Evolutionary conservation across 768 basidiomycete genomes (phyloP), one percentile per base, ranked within the genome.

Genomic region (Punctularia strigosozonata): DNA sequence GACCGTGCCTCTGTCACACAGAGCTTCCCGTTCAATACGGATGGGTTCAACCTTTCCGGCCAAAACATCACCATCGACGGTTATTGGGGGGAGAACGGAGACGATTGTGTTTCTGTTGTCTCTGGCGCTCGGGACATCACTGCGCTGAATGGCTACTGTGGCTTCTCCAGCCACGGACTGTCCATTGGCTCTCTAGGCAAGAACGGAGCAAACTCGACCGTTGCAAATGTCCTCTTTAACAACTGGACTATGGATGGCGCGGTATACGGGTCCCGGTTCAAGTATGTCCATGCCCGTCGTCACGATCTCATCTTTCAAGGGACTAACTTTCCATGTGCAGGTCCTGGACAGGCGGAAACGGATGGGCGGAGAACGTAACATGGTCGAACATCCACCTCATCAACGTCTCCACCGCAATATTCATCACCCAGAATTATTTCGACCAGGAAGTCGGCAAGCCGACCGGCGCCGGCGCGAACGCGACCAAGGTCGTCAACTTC

Each of bases 181-280:
- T 66, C 65, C 22, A 67, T 71, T 40, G 68, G 69, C 17, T 66
- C 64, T 24, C 51, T 69, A 23, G 68, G 69, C 23, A 56, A 58
- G 12, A 51, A 56, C 28, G 65, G 66, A 15, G 58, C 10, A 10
- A 34, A 8, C 8, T 19, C 33, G 12, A 19, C 33, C 4, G 68
- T 72, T 15, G 47, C 61, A 40, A 63, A 69, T 47, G 58, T 70
- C 20, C 41, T 64, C 13, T 65, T 70, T 51, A 62, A 64, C 42
- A 65, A 71, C 42, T 68, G 68, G 60, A 65, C 63, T 10, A 66
- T 68, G 60, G 61, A 67, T 15, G 62, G 62, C n/a, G 66, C 66
- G 6, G 64, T 69, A 4, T 70, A 69, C 33, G 20, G 20, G 33
- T 10, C 10, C 19, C 43, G 68, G 64, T 2, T 64, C 66, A 61